phyloP scores from a whole-genome alignment of 306 rosid genomes.

The Sesbania bispinosa region DNA sequence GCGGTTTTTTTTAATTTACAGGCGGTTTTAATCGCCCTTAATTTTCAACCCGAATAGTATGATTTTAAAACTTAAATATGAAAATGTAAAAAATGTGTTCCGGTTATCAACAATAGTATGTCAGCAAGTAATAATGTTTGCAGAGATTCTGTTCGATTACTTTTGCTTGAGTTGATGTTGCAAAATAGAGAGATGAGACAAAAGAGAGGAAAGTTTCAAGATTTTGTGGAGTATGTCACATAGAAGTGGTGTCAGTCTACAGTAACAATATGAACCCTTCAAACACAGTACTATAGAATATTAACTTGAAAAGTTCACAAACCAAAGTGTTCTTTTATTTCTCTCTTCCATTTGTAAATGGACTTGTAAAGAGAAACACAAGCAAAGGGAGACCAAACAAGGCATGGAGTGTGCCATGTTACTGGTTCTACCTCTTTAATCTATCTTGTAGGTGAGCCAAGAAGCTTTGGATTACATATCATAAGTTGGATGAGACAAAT shows the following conservation, averaged over 20 bases:
- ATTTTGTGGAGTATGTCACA: background rate
- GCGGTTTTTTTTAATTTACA: too few relatives aligned
- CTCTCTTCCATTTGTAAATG: conserved; percentile 28
- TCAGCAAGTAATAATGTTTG: too few relatives aligned
- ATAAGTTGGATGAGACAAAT: conserved; percentile 21
- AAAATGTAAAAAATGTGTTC: too few relatives aligned
- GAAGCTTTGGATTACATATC: conserved; percentile 63
- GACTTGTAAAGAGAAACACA: conserved; percentile 21
- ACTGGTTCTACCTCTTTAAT: conserved; percentile 27
- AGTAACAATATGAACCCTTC: conserved; percentile 5
- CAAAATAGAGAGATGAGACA: background rate
- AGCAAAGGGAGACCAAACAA: conserved; percentile 24
- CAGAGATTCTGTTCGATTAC: too few relatives aligned
- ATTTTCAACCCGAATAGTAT: too few relatives aligned
- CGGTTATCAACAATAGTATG: too few relatives aligned
- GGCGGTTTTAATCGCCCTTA: too few relatives aligned
- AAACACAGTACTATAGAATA: conserved; percentile 1
- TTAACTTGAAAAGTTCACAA: conserved; percentile 15
- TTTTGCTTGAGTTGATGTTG: too few relatives aligned
- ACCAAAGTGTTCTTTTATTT: conserved; percentile 2
- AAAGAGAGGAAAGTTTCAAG: background rate
- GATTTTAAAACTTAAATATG: too few relatives aligned
- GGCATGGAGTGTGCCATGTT: conserved; percentile 22
- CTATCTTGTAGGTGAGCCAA: conserved; percentile 66
- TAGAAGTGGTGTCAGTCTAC: background rate